A percentile compares a stretch with the other conserved stretches of the same genome.
These are phyloP conservation scores for Suillus subluteus DNA, from an alignment of 768 basidiomycete genomes.

Conservation along the genomic window DNA sequence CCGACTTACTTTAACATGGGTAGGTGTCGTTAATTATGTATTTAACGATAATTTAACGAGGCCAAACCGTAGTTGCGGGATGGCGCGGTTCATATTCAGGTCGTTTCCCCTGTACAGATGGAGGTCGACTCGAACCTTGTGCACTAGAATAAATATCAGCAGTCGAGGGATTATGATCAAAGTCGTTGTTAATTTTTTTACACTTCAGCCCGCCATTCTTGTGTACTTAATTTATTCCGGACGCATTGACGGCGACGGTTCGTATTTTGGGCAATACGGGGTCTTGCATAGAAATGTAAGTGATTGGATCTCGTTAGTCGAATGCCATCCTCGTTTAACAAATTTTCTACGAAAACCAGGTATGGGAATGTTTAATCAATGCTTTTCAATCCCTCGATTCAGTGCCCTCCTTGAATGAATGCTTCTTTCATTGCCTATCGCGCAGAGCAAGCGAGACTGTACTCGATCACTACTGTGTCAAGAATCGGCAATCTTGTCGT, in stretches of 20 bases:
- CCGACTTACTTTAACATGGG: conserved; percentile 6
- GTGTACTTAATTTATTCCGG: neutral
- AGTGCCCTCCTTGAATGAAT: neutral
- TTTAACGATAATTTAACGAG: neutral
- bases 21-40: neutral
- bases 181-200: neutral
- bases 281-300: neutral
- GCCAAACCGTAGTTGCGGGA: neutral
- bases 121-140: neutral
- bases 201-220: neutral
- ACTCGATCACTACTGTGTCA: neutral
- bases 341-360: neutral
- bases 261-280: neutral
- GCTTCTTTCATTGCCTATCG: neutral
- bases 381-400: conserved; percentile 3
- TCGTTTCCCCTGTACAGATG: neutral
- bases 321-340: neutral
- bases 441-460: neutral
- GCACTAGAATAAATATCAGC: neutral
- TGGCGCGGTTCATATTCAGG: neutral
- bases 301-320: neutral
- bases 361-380: conserved; percentile 3
- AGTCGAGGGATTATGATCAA: neutral
- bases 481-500: neutral
- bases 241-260: neutral